Base-by-base conservation (phyloP, 768 basidiomycete genomes). In the Leccinum rimulosum region DNA sequence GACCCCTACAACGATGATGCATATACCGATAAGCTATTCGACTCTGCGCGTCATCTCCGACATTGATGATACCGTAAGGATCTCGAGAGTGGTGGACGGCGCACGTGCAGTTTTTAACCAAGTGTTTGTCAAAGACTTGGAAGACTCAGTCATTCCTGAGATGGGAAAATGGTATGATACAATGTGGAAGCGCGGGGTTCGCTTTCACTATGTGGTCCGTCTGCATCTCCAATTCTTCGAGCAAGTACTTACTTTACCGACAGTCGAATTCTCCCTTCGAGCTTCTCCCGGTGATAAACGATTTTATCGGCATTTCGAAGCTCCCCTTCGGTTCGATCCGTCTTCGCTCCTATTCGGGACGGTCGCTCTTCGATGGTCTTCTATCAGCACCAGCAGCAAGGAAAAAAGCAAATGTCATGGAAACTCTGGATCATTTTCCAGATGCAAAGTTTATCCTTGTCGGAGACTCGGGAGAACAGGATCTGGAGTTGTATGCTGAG, bases 401-500 rank as follows among this genome's bases (percentile, higher is more conserved):
- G 36, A 98, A 98, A 74, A 85, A 87, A 6, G 83, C 82, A 0
- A 89, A 88, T 19, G 84, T 98, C 8, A 69, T 87, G n/a, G 91
- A 95, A 40, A 78, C 93, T 22, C 76, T 95, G 12, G 81, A 88
- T 40, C 76, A 84, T 3, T 95, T 95, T 70, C 84, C 85, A 0
- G 77, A 84, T 43, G 85, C 90, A 1, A 77, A 74, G 40, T 97
- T 98, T 74, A 73, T 98, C 67, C 82, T 95, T 52, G 79, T 98
- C 43, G 96, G 96, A 7, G 96, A 98, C 71, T 85, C 88, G 0
- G 96, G 95, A 35, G 96, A 98, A 69, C 95, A 97, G 64, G 96
- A 98, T 73, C 75, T 98, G 48, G 95, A 98, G 72, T 79, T 98
- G 2, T 98, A 98, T 70, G 79, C 87, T 14, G 78, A 84, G 3